These are phyloP conservation scores for Asterochloris erici DNA, from an alignment of 139 green algal species.

Conservation along the genomic window DNA sequence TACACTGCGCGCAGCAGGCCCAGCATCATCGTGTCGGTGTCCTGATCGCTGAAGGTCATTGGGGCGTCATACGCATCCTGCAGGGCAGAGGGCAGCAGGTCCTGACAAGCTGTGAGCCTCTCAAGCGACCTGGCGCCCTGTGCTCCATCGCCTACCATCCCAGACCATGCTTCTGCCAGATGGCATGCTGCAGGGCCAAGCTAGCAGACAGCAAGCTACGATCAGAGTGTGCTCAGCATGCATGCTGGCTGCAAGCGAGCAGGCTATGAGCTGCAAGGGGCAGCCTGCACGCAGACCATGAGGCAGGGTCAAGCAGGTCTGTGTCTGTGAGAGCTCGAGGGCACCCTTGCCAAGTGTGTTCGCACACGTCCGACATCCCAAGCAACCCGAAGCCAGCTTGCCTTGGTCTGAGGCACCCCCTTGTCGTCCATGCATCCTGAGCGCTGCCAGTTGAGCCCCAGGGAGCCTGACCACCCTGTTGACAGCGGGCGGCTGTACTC, in stretches of 20 bases:
- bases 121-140: not conserved
- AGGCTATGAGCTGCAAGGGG: not conserved
- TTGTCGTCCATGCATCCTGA: constrained; percentile 73
- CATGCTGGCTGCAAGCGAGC: not conserved
- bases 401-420: constrained; percentile 37
- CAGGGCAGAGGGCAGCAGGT: not conserved
- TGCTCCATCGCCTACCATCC: not conserved
- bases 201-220: not conserved
- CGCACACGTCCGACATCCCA: not conserved
- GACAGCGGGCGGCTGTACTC: constrained; percentile 59
- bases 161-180: not conserved
- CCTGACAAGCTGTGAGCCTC: not conserved
- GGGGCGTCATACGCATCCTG: constrained; percentile 78
- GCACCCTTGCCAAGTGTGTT: not conserved
- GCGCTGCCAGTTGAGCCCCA: constrained; percentile 61
- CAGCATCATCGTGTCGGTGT: constrained; percentile 67
- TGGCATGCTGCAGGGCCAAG: not conserved
- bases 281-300: no score
- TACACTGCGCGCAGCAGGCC: constrained; percentile 55
- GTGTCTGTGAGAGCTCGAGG: not conserved
- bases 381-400: not conserved
- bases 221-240: not conserved
- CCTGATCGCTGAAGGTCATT: constrained; percentile 71
- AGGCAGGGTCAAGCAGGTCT: no score
- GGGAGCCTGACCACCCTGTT: constrained; percentile 56